These are phyloP conservation scores for Codiaeum variegatum DNA, from an alignment of 441 rosid species.

Conservation along the genomic window DNA sequence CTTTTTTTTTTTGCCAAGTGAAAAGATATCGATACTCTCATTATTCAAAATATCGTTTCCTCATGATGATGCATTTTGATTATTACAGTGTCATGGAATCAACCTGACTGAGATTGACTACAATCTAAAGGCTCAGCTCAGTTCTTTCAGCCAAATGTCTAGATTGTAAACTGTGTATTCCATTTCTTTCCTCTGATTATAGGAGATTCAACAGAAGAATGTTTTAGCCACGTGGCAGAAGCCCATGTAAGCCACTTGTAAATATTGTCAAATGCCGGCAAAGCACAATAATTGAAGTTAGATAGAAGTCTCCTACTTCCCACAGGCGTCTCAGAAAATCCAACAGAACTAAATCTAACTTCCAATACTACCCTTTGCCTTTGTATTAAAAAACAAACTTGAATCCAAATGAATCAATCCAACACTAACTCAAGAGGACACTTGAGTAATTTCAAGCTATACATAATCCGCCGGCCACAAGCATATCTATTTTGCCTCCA, in stretches of 20 bases:
- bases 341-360: constrained; percentile 3
- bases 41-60: too few relatives aligned
- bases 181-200: background rate
- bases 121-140: background rate
- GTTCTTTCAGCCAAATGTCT: constrained; percentile 19
- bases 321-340: constrained; percentile 5
- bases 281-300: constrained; percentile 14
- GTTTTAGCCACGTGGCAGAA: constrained; percentile 25
- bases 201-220: background rate
- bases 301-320: constrained; percentile 7
- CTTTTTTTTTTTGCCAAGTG: too few relatives aligned
- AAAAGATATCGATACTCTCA: too few relatives aligned
- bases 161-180: background rate
- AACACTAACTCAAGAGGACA: background rate
- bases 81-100: too few relatives aligned
- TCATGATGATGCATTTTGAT: too few relatives aligned
- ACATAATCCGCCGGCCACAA: constrained; percentile 39
- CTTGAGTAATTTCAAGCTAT: constrained; percentile 6
- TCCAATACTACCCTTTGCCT: constrained; percentile 5
- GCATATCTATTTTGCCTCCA: constrained; percentile 49
- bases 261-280: constrained; percentile 22
- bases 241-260: background rate
- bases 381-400: too few relatives aligned
- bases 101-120: background rate
- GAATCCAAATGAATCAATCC: too few relatives aligned